A percentile compares a stretch with the other conserved stretches of the same genome.
These are phyloP conservation scores for Phytophthora chlamydospora DNA, from an alignment of 352 stramenopile genomes.

Conservation along the genomic window DNA sequence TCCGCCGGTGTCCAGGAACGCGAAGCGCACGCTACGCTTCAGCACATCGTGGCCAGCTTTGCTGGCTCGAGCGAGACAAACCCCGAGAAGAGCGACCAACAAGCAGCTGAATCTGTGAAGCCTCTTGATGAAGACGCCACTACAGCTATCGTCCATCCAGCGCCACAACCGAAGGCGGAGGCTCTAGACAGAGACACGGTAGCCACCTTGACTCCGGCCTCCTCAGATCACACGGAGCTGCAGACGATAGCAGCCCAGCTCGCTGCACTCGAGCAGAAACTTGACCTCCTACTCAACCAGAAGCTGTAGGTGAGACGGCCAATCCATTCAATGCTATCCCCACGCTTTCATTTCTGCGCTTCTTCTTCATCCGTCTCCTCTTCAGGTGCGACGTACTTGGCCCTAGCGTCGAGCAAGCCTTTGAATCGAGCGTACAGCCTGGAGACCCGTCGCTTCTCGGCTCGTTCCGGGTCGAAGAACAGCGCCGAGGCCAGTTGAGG, in stretches of 20 bases:
- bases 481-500: slow-evolving; percentile 19
- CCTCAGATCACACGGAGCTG: slow-evolving; percentile 5
- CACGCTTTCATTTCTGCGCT: neutral
- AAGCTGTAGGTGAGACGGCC: neutral
- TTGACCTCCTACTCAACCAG: slow-evolving; percentile 30
- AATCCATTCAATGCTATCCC: neutral
- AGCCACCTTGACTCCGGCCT: neutral
- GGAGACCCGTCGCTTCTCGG: slow-evolving; percentile 64
- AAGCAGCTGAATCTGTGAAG: neutral
- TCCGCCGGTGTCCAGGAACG: slow-evolving; percentile 22
- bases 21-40: slow-evolving; percentile 33
- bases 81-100: neutral
- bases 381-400: slow-evolving; percentile 43
- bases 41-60: slow-evolving; percentile 28
- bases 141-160: slow-evolving; percentile 8
- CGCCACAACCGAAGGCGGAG: neutral
- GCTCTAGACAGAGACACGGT: slow-evolving; percentile 5
- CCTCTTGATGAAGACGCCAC: slow-evolving; percentile 1
- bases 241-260: slow-evolving; percentile 22
- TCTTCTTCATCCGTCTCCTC: slow-evolving; percentile 5
- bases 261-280: slow-evolving; percentile 22
- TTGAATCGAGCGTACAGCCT: slow-evolving; percentile 71
- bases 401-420: slow-evolving; percentile 54
- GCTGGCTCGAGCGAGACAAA: neutral
- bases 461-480: slow-evolving; percentile 53